Evolutionary conservation across 139 green algal species (phyloP).

Genomic region (Auxenochlorella pyrenoidosa): DNA sequence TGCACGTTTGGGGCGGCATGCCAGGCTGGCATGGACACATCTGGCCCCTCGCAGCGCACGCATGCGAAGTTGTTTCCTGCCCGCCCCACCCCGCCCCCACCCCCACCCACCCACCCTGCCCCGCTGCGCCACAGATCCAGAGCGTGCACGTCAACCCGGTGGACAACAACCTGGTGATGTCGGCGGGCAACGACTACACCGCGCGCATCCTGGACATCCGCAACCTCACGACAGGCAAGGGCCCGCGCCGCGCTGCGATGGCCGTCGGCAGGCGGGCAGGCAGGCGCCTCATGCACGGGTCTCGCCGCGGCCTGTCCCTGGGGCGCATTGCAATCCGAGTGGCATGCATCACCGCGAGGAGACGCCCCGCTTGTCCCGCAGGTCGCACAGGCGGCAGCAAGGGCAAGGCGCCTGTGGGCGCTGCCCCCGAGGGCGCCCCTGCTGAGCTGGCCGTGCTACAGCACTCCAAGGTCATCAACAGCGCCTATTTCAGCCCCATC

Average conservation of each 20-base stretch:
- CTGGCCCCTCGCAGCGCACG: too few species aligned
- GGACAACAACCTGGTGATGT: conserved; percentile 76
- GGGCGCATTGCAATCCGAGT: too few species aligned
- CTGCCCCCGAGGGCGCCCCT: conserved; percentile 19
- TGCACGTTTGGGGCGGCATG: too few species aligned
- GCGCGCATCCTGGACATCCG: conserved; percentile 77
- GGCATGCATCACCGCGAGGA: too few species aligned
- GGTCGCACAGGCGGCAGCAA: not conserved
- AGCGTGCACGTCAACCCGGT: conserved; percentile 74
- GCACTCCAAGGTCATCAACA: conserved; percentile 83
- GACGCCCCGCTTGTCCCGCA: not conserved
- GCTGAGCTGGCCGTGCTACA: conserved; percentile 45
- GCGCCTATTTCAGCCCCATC: conserved; percentile 82
- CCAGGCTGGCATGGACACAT: too few species aligned
- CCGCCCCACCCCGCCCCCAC: not conserved
- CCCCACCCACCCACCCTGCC: not conserved
- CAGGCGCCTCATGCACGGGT: too few species aligned
- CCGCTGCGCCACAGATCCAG: conserved; percentile 44
- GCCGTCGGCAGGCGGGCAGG: too few species aligned
- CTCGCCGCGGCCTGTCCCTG: too few species aligned
- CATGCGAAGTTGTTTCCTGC: not conserved
- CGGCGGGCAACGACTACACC: conserved; percentile 83
- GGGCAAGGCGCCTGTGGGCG: conserved; percentile 17
- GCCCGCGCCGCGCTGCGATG: not conserved
- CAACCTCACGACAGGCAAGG: conserved; percentile 39